Conservation (phyloP, 1,284 basidiomycete species). For the Schizophyllum amplum region DNA sequence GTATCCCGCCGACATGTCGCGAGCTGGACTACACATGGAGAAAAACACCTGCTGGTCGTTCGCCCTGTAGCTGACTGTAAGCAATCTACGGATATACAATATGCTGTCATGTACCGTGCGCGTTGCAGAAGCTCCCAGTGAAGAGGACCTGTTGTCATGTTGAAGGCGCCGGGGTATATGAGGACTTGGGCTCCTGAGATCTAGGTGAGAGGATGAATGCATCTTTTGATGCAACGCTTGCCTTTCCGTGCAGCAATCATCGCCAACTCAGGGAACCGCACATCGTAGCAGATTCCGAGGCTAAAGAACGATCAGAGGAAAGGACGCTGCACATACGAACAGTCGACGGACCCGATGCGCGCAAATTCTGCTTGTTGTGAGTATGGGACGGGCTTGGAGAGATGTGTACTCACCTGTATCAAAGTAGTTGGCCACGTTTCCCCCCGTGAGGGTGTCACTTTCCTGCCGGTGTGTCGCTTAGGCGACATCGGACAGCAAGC, state of each 20-base stretch:
- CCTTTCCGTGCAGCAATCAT: constrained; percentile 88
- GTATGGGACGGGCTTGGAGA: neutral
- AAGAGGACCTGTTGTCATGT: constrained; percentile 87
- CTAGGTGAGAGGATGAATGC: neutral
- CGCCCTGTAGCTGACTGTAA: constrained; percentile 44
- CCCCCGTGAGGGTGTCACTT: constrained; percentile 86
- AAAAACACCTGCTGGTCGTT: constrained; percentile 96
- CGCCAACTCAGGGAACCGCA: constrained; percentile 93
- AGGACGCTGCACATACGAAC: neutral
- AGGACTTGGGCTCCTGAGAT: constrained; percentile 85
- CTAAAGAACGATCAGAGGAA: neutral
- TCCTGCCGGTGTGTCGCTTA: constrained; percentile 47
- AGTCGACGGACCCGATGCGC: constrained; percentile 52
- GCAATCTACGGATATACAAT: neutral
- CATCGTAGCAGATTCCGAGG: constrained; percentile 86
- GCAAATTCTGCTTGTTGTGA: constrained; percentile 60
- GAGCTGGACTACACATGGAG: constrained; percentile 92
- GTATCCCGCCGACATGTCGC: constrained; percentile 75
- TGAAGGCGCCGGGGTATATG: constrained; percentile 90
- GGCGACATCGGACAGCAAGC: neutral
- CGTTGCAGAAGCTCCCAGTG: constrained; percentile 95
- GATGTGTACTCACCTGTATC: constrained; percentile 63
- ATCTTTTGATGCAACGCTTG: too few species aligned
- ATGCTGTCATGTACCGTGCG: constrained; percentile 50
- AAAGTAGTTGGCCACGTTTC: constrained; percentile 72